Base-by-base conservation (phyloP, 148 eudicot species). In the Suaeda aralocaspica region DNA sequence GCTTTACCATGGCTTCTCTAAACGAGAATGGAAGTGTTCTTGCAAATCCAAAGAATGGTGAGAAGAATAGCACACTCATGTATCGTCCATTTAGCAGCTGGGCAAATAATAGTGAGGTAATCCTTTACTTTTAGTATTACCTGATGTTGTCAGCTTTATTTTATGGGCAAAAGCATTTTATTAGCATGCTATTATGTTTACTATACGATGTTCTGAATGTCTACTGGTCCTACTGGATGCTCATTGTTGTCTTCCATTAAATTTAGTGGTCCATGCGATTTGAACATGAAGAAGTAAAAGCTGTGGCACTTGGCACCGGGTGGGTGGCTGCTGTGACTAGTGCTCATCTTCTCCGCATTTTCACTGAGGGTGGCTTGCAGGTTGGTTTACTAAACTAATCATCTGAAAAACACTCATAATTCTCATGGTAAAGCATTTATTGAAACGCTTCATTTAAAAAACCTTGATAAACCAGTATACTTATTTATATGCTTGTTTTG, bases 31-130 rank as follows among this genome's bases (percentile, higher is more conserved):
- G 99, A 61, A 83, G 99, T 80, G 96, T 87, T 50, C 89, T 95
- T 80, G 99, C 99, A 64, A 95, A 91, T 74, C 93, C 85, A 30
- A 79, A 87, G 84, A 95, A 89, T 78, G 97, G 92, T 14, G 96
- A 89, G 71, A 91, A 95, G 84, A 81, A 82, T 76, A 95, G 99
- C 76, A 91, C 96, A 64, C 87, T 95, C 51, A 95, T 95, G 99
- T 95, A 91, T 84, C 92, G 99, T 33, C 99, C 99, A 22, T 95
- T 95, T 75, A 85, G 87, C 75, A 91, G 93, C 76, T 95, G 99
- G 99, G 99, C 97, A 72, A 91, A 85, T 72, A 95, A 95, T 64
- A 95, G 99, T 46, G 97, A 95, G 97, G 99, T 95, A 26, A 84
- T 63, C 70, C 18, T 41, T 67, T 60, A 24, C 68, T n/a, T 21